Conservation (phyloP, 75 land plant species). For the Azolla pinnata region DNA sequence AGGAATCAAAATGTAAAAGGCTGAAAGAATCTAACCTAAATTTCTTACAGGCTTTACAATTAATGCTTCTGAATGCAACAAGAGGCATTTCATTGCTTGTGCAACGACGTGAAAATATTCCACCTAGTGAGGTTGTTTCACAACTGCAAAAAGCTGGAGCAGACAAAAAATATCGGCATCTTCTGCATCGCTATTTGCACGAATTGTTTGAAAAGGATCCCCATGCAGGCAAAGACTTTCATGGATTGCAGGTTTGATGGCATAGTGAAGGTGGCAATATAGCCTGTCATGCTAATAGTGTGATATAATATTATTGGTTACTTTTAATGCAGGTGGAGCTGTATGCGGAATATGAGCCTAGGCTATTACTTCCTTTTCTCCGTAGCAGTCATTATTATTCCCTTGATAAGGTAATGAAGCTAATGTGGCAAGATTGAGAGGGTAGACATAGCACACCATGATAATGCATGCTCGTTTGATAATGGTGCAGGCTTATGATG, state of each 20-base stretch:
- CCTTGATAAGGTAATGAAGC: conserved; percentile 95
- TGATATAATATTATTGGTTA: not conserved
- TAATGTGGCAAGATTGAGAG: no score
- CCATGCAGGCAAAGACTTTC: conserved; percentile 71
- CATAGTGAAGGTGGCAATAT: no score
- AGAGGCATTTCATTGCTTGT: conserved; percentile 64
- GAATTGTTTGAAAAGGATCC: conserved; percentile 62
- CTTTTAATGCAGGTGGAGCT: conserved; percentile 79
- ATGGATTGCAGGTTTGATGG: conserved; percentile 83
- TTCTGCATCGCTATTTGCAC: conserved; percentile 81
- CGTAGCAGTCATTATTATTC: conserved; percentile 87
- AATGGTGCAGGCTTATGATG: conserved; percentile 79
- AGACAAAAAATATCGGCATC: conserved; percentile 46
- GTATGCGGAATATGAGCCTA: conserved; percentile 91
- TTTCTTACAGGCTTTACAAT: conserved; percentile 42
- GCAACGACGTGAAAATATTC: conserved; percentile 50
- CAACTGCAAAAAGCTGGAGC: conserved; percentile 41
- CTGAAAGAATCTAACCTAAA: no score
- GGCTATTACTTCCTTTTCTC: conserved; percentile 74
- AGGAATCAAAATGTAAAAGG: no score
- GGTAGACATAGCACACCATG: no score
- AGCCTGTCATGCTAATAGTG: not conserved
- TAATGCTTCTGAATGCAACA: conserved; percentile 76
- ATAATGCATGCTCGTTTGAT: no score
- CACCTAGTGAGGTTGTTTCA: conserved; percentile 66